A percentile compares a stretch with the other conserved stretches of the same genome.
phyloP scores from a whole-genome alignment of 1,284 basidiomycete genomes.

The Papiliotrema laurentii region DNA sequence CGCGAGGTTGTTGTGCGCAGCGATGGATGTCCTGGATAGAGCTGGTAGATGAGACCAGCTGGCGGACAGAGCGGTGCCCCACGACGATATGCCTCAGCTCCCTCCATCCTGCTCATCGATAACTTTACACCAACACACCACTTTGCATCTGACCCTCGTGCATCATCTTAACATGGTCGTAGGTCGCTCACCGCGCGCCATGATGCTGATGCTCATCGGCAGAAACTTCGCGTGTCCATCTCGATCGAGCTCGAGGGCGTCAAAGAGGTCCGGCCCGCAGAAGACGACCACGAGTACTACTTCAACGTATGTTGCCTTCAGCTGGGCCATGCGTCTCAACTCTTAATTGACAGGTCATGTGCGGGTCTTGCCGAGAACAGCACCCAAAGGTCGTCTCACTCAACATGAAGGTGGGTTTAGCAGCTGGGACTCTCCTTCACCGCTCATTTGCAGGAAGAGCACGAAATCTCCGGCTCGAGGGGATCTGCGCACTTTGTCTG shows the following conservation, averaged over 20 bases:
- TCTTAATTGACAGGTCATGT: constrained; percentile 30
- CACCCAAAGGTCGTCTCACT: constrained; percentile 46
- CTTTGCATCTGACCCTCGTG: too few relatives aligned
- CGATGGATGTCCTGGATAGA: too few relatives aligned
- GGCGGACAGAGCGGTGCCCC: too few relatives aligned
- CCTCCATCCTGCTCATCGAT: not conserved
- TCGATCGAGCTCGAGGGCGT: constrained; percentile 48
- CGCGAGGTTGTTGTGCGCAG: too few relatives aligned
- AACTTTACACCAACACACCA: not conserved
- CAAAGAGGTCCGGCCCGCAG: constrained; percentile 36
- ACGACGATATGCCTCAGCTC: too few relatives aligned
- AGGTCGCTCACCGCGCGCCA: constrained; percentile 1
- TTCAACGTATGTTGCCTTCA: constrained; percentile 37
- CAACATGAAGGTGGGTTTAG: constrained; percentile 31
- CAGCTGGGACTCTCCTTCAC: not conserved
- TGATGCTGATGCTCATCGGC: not conserved
- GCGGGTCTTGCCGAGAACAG: constrained; percentile 41
- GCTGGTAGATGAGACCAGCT: too few relatives aligned
- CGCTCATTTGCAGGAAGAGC: constrained; percentile 28
- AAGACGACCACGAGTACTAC: constrained; percentile 42
- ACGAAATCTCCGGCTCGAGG: constrained; percentile 44
- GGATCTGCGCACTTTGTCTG: constrained; percentile 47
- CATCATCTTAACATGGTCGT: constrained; percentile 15
- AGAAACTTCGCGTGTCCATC: constrained; percentile 46
- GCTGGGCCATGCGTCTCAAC: not conserved